A percentile compares a stretch with the other conserved stretches of the same genome.
Conservation (phyloP, 106 monocot species). For the Dendrobium chrysotoxum region DNA sequence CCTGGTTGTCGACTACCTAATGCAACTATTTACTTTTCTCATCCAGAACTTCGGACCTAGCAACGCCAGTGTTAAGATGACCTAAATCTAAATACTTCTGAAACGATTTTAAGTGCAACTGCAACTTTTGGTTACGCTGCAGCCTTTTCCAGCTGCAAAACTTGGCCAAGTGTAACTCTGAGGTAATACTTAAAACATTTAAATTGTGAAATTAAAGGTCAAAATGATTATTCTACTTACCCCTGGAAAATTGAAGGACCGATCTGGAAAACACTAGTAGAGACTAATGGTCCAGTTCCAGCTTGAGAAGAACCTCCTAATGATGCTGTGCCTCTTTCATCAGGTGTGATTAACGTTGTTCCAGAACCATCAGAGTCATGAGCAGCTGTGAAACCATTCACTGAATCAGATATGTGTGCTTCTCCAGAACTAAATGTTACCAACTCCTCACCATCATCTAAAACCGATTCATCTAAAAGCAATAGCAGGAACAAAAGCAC, state of each 20-base stretch:
- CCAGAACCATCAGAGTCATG: conserved; percentile 12
- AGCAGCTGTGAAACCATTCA: conserved; percentile 9
- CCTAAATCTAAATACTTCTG: background rate
- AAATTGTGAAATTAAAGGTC: background rate
- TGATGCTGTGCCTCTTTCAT: conserved; percentile 9
- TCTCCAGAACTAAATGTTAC: conserved; percentile 22
- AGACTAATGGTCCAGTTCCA: conserved; percentile 25
- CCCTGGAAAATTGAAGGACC: conserved; percentile 77
- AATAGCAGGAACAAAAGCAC: background rate
- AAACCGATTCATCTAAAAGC: conserved; percentile 15
- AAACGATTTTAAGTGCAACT: background rate
- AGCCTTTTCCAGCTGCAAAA: background rate
- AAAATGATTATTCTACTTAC: conserved; percentile 20
- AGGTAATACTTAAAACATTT: background rate
- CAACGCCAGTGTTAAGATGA: no score
- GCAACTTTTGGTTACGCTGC: background rate
- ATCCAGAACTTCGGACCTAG: no score
- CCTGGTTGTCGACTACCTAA: no score
- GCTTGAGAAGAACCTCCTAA: conserved; percentile 30
- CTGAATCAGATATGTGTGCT: conserved; percentile 6
- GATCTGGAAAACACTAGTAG: conserved; percentile 31
- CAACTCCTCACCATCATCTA: conserved; percentile 38
- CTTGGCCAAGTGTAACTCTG: background rate
- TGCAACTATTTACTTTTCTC: no score
- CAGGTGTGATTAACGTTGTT: conserved; percentile 12